A percentile compares a stretch with the other conserved stretches of the same genome.
phyloP scores from a whole-genome alignment of 495 filamentous ascomycete genomes.

The Penicillium soppii region DNA sequence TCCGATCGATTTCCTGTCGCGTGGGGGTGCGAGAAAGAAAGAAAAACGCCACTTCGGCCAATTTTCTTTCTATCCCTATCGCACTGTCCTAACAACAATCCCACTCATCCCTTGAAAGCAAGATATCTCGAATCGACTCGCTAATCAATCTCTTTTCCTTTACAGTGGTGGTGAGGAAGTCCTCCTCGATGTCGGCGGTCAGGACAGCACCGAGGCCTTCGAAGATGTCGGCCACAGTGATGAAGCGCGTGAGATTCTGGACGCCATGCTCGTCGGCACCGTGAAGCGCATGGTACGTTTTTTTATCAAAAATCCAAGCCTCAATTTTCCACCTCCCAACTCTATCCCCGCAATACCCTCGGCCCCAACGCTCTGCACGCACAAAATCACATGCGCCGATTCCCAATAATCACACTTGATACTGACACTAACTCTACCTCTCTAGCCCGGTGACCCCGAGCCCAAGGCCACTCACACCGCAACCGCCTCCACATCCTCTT shows the following conservation, averaged over 20 bases:
- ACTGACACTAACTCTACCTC: conserved; percentile 13
- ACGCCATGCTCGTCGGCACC: conserved; percentile 71
- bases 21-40: no score
- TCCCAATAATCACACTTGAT: background rate
- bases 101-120: no score
- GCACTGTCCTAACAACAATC: background rate
- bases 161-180: conserved; percentile 96
- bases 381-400: conserved; percentile 5
- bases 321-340: background rate
- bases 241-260: conserved; percentile 93
- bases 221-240: conserved; percentile 99
- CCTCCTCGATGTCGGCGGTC: conserved; percentile 90
- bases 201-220: conserved; percentile 97
- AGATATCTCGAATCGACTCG: background rate
- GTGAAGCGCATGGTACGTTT: conserved; percentile 81
- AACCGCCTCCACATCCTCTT: conserved; percentile 46
- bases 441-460: conserved; percentile 79
- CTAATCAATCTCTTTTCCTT: conserved; percentile 8
- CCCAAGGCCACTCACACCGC: conserved; percentile 57
- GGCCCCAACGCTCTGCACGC: background rate
- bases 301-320: conserved; percentile 4
- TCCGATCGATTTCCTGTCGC: conserved; percentile 14
- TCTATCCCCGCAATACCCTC: background rate
- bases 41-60: background rate
- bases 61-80: background rate